Percentiles rank a stretch among this genome's conserved stretches.
phyloP scores from a whole-genome alignment of 2,329 filamentous ascomycete species.

The Alternaria sp. region DNA sequence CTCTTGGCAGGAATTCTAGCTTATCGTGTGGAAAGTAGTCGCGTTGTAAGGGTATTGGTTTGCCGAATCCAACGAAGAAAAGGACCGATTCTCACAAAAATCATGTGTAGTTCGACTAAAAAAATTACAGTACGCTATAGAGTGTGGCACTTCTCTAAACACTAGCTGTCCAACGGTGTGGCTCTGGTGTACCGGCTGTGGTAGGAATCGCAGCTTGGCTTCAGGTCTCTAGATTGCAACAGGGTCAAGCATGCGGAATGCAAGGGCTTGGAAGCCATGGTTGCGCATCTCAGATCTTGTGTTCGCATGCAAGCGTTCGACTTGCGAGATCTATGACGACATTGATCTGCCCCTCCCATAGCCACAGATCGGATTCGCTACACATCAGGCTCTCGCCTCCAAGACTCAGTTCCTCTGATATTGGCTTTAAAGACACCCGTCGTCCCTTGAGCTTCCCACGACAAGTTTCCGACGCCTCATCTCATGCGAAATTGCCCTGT shows the following conservation, averaged over 20 bases:
- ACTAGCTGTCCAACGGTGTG: slow-evolving; percentile 6
- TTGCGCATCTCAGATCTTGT: slow-evolving; percentile 9
- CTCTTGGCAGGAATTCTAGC: neutral
- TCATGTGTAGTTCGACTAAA: neutral
- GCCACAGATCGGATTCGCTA: slow-evolving; percentile 1
- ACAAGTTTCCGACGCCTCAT: neutral
- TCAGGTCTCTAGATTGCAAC: neutral
- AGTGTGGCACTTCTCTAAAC: neutral
- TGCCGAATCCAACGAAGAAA: neutral
- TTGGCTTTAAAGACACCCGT: slow-evolving; percentile 1
- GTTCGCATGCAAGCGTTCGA: slow-evolving; percentile 10
- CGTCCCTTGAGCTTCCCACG: neutral
- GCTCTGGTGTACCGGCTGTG: slow-evolving; percentile 12
- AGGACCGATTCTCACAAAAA: neutral
- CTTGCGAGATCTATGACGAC: slow-evolving; percentile 14
- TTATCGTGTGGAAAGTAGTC: neutral
- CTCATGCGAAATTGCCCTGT: neutral
- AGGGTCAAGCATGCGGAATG: slow-evolving; percentile 15
- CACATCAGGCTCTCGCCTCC: neutral
- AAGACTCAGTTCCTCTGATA: neutral
- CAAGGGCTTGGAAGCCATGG: slow-evolving; percentile 10
- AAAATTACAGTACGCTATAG: neutral
- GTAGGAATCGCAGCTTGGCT: slow-evolving; percentile 12
- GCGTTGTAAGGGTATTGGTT: neutral
- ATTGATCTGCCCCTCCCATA: slow-evolving; percentile 4